Percentiles rank a stretch among this genome's conserved stretches.
Evolutionary conservation across 2,329 filamentous ascomycete species (phyloP).

Genomic region (Xylaria multiplex): DNA sequence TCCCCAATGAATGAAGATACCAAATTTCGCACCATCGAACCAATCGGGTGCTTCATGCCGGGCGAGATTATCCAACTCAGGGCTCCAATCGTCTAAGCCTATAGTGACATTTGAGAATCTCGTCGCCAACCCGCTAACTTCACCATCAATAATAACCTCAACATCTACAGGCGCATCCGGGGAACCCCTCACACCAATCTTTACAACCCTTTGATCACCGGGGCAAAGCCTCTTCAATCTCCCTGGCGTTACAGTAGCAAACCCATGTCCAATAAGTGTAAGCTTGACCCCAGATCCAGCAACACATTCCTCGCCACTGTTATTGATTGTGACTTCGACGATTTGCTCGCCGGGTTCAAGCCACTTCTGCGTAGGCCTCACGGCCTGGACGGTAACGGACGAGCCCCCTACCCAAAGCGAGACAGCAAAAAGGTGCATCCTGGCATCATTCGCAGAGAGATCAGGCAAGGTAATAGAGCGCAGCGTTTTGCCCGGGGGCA

Average conservation of each 20-base stretch:
- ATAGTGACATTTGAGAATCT: constrained; percentile 42
- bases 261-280: constrained; percentile 49
- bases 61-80: constrained; percentile 51
- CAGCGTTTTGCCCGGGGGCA: constrained; percentile 53
- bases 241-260: constrained; percentile 56
- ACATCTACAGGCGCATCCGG: constrained; percentile 42
- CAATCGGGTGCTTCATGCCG: constrained; percentile 59
- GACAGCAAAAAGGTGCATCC: constrained; percentile 56
- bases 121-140: constrained; percentile 25
- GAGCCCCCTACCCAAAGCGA: constrained; percentile 48
- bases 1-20: constrained; percentile 71
- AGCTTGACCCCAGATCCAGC: constrained; percentile 47
- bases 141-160: constrained; percentile 38
- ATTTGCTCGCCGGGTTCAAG: constrained; percentile 51
- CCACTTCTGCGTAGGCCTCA: constrained; percentile 58
- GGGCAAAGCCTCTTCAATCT: constrained; percentile 55
- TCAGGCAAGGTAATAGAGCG: constrained; percentile 54
- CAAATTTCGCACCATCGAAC: constrained; percentile 66
- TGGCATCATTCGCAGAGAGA: constrained; percentile 50
- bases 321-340: constrained; percentile 51
- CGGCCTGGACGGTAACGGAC: constrained; percentile 50
- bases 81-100: constrained; percentile 51
- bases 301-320: constrained; percentile 48
- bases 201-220: constrained; percentile 55
- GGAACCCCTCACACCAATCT: constrained; percentile 51